Percentiles rank a stretch among this genome's conserved stretches.
Evolutionary conservation across 1,284 basidiomycete genomes (phyloP).

Genomic region (Phylloboletellus chloephorus): DNA sequence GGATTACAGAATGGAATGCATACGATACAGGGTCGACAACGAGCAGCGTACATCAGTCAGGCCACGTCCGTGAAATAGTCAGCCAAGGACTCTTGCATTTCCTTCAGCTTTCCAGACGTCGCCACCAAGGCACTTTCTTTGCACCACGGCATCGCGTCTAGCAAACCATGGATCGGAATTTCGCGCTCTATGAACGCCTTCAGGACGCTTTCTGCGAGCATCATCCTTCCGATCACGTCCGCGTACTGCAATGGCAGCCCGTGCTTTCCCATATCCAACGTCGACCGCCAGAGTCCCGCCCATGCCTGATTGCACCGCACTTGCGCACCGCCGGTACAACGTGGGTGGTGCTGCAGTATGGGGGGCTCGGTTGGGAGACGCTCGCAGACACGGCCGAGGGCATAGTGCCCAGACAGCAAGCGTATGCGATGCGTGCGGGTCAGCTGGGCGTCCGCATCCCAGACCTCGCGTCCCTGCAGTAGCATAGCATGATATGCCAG

Average conservation of each 20-base stretch:
- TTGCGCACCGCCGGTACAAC: slow-evolving; percentile 36
- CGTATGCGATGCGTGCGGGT: slow-evolving; percentile 39
- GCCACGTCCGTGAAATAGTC: slow-evolving; percentile 35
- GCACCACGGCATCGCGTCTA: slow-evolving; percentile 39
- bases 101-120: slow-evolving; percentile 33
- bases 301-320: slow-evolving; percentile 41
- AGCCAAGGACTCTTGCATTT: slow-evolving; percentile 36
- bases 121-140: slow-evolving; percentile 32
- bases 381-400: slow-evolving; percentile 40
- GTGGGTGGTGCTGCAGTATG: slow-evolving; percentile 34
- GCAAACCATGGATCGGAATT: slow-evolving; percentile 34
- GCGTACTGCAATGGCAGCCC: slow-evolving; percentile 34
- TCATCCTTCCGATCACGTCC: slow-evolving; percentile 38
- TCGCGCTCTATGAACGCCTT: slow-evolving; percentile 40
- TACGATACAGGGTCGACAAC: slow-evolving; percentile 5
- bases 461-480: slow-evolving; percentile 37
- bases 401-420: slow-evolving; percentile 39
- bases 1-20: slow-evolving; percentile 10
- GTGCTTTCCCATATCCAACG: slow-evolving; percentile 35
- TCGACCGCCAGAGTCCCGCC: slow-evolving; percentile 37
- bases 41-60: slow-evolving; percentile 10
- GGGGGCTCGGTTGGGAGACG: slow-evolving; percentile 37
- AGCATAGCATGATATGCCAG: slow-evolving; percentile 42
- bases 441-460: slow-evolving; percentile 37
- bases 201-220: slow-evolving; percentile 39